A percentile compares a stretch with the other conserved stretches of the same genome.
Evolutionary conservation across 2,329 filamentous ascomycete genomes (phyloP).

Genomic region (Claviceps sp.): DNA sequence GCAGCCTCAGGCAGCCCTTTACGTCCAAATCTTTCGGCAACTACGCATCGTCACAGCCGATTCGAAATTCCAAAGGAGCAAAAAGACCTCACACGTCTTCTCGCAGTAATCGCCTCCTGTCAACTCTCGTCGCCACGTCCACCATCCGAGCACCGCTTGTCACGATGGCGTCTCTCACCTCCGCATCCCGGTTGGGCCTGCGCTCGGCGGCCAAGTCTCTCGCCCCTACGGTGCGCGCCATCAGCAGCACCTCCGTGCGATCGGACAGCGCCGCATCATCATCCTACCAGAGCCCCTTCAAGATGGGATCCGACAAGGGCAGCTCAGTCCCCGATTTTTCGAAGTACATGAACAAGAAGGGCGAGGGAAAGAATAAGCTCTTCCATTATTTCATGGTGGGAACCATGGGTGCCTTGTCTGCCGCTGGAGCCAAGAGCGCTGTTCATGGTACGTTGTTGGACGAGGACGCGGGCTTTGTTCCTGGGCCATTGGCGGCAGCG

Average conservation of each 20-base stretch:
- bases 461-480: not conserved
- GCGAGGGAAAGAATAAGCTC: conserved; percentile 63
- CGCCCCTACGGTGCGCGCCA: conserved; percentile 33
- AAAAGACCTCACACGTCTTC: conserved; percentile 33
- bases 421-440: conserved; percentile 92
- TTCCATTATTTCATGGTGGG: conserved; percentile 99
- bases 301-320: conserved; percentile 40
- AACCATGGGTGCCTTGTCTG: conserved; percentile 80
- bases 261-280: conserved; percentile 32
- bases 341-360: conserved; percentile 65
- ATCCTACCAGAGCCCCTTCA: conserved; percentile 51
- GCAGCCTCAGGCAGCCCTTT: conserved; percentile 30
- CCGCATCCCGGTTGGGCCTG: conserved; percentile 56
- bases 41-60: conserved; percentile 23
- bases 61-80: conserved; percentile 17
- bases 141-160: conserved; percentile 1
- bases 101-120: conserved; percentile 10
- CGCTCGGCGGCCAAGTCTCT: conserved; percentile 36
- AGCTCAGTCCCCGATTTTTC: conserved; percentile 78
- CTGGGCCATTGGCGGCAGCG: not conserved
- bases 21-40: conserved; percentile 28
- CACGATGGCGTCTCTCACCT: conserved; percentile 54
- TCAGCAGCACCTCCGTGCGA: conserved; percentile 41
- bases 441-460: conserved; percentile 67
- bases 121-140: conserved; percentile 4